Evolutionary conservation across 257 asterid genomes (phyloP).

Genomic region (Capsicum pubescens): DNA sequence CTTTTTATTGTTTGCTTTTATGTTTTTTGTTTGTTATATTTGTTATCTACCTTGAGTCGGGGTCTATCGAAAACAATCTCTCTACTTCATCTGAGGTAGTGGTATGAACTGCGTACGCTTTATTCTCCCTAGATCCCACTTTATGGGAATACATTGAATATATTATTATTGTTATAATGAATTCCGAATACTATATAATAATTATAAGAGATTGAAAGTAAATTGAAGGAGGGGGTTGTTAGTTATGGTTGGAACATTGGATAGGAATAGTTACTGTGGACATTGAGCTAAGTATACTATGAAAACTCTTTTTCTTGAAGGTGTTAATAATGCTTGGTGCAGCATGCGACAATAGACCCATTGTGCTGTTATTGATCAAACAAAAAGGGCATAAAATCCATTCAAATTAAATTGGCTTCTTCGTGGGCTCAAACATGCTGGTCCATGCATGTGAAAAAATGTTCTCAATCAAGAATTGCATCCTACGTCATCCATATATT

Average conservation of each 20-base stretch:
- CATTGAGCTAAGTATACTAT: constrained; percentile 17
- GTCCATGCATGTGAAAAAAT: constrained; percentile 33
- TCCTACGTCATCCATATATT: constrained; percentile 27
- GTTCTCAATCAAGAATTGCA: constrained; percentile 32
- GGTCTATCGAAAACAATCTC: too few species aligned
- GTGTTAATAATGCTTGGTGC: not conserved
- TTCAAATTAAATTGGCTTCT: constrained; percentile 29
- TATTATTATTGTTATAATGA: too few species aligned
- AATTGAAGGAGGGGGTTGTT: not conserved
- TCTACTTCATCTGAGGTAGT: too few species aligned
- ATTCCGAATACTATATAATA: too few species aligned
- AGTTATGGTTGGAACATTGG: constrained; percentile 21
- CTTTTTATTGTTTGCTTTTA: too few species aligned
- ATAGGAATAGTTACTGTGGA: not conserved
- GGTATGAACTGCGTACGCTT: too few species aligned
- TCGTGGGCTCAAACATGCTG: constrained; percentile 43
- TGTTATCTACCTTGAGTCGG: too few species aligned
- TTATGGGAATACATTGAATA: too few species aligned
- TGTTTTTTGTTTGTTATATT: too few species aligned
- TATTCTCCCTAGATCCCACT: too few species aligned
- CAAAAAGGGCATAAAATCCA: constrained; percentile 14
- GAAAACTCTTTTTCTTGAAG: not conserved
- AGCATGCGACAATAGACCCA: constrained; percentile 46
- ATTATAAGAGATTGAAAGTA: not conserved
- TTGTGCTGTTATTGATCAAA: not conserved